phyloP scores from a whole-genome alignment of 768 basidiomycete species.

The Boletellus ananiceps region DNA sequence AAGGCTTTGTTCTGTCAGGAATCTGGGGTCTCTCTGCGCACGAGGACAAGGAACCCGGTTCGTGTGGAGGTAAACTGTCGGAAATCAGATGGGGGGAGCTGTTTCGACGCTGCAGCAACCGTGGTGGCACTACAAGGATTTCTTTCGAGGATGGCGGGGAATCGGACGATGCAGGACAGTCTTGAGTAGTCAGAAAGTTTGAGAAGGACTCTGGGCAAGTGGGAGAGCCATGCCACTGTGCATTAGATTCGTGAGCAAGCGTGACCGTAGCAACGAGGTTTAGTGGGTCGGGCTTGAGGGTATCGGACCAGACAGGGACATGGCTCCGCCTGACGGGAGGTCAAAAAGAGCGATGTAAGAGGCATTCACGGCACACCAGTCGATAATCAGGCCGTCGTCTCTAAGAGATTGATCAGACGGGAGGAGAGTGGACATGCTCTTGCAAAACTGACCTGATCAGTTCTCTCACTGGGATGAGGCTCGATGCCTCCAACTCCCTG shows the following conservation, averaged over 20 bases:
- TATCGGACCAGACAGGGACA: slow-evolving; percentile 31
- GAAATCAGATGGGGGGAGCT: neutral
- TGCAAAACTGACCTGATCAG: slow-evolving; percentile 24
- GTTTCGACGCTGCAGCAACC: slow-evolving; percentile 7
- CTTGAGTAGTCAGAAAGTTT: neutral
- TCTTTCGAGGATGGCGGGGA: slow-evolving; percentile 3
- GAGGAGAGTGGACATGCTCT: neutral
- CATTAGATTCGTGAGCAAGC: slow-evolving; percentile 25
- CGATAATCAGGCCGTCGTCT: slow-evolving; percentile 29
- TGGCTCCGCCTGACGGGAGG: slow-evolving; percentile 22
- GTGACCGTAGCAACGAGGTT: slow-evolving; percentile 28
- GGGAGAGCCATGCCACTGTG: slow-evolving; percentile 6
- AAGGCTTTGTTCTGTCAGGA: slow-evolving; percentile 2
- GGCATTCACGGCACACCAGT: slow-evolving; percentile 20
- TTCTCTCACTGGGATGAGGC: slow-evolving; percentile 22
- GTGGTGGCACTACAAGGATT: slow-evolving; percentile 21
- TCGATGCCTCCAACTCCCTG: slow-evolving; percentile 17
- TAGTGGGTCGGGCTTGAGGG: slow-evolving; percentile 20
- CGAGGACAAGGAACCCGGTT: neutral
- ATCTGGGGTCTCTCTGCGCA: neutral
- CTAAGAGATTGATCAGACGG: slow-evolving; percentile 1
- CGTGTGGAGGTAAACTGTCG: neutral
- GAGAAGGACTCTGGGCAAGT: neutral
- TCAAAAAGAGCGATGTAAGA: neutral
- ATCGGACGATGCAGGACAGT: neutral